Evolutionary conservation across 2,329 filamentous ascomycete species (phyloP), one percentile per base, ranked within the genome.

Genomic region (Madurella fahalii): DNA sequence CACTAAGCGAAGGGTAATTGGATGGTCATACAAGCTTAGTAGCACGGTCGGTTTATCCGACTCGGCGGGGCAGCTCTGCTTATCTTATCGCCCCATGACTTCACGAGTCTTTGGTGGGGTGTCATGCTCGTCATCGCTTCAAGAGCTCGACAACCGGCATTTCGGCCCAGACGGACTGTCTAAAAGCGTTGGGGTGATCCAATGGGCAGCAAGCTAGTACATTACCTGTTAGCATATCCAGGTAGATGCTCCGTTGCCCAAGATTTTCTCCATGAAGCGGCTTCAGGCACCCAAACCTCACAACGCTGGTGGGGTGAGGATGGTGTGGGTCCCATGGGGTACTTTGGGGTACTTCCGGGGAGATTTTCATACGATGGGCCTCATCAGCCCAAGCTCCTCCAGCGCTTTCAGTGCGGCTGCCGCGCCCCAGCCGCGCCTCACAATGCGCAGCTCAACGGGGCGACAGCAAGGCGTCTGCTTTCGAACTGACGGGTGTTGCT

Each of bases 51-150:
- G 25, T 25, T 25, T 25, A 7, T 25, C 25, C 3, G 25, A 25
- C 25, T 25, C 25, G 25, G 25, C 25, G 25, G 25, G 25, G 32
- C 42, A 51, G 18, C 17, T n/a, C n/a, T 43, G 18, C 56, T 64
- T 64, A 64, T 63, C 62, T 64, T 62, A 64, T 63, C 62, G 59
- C 45, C 37, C 39, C 40, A 59, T 62, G 58, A 62, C 59, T 54
- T 61, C 57, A 61, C 30, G 18, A n/a, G 32, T 15, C 11, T 15
- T 11, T 37, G 25, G 25, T 25, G 25, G 25, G 25, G 25, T 25
- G 7, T 9, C 34, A n/a, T n/a, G n/a, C 9, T 37, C 9, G 34
- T 37, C 34, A 37, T 37, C 34, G 25, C 25, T 25, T 37, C 9
- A 15, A 37, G 34, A 40, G 51, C 51, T 42, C 16, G 25, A 7